Conservation (phyloP, 768 basidiomycete genomes). For the Peribolospora baueri region DNA sequence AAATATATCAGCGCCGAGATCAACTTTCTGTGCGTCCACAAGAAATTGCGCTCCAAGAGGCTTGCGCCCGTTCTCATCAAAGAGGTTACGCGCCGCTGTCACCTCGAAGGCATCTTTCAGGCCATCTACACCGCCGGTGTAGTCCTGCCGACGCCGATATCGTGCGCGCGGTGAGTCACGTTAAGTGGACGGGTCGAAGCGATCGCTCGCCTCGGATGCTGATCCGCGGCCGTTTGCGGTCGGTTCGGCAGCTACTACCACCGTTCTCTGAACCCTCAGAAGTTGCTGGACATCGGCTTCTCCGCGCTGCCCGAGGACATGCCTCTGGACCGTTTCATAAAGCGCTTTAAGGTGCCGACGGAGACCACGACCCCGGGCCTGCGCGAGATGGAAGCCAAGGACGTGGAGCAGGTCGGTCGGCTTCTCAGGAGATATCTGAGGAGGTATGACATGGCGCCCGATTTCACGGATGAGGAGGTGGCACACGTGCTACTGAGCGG, state of each 20-base stretch:
- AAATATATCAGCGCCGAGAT: constrained; percentile 58
- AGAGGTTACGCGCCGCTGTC: constrained; percentile 78
- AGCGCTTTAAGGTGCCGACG: constrained; percentile 40
- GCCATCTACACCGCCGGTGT: constrained; percentile 92
- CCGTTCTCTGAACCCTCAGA: constrained; percentile 68
- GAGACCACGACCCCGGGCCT: constrained; percentile 30
- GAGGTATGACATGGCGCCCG: constrained; percentile 58
- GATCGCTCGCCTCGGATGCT: not conserved
- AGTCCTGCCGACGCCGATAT: constrained; percentile 76
- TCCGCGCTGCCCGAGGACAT: constrained; percentile 60
- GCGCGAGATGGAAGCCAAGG: constrained; percentile 65
- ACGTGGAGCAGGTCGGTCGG: constrained; percentile 43
- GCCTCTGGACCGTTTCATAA: constrained; percentile 79
- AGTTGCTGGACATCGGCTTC: constrained; percentile 74
- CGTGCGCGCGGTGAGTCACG: constrained; percentile 43
- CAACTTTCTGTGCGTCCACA: constrained; percentile 93
- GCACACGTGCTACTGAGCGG: constrained; percentile 65
- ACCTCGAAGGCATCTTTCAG: constrained; percentile 76
- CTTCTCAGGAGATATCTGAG: constrained; percentile 56
- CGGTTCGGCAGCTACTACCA: constrained; percentile 48
- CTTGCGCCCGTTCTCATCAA: constrained; percentile 90
- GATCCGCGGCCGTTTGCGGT: not conserved
- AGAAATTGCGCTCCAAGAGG: constrained; percentile 85
- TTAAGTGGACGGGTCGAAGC: not conserved
- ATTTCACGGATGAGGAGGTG: constrained; percentile 51